Conservation (phyloP, 2,329 filamentous ascomycete genomes). For the Emergomyces africanus region DNA sequence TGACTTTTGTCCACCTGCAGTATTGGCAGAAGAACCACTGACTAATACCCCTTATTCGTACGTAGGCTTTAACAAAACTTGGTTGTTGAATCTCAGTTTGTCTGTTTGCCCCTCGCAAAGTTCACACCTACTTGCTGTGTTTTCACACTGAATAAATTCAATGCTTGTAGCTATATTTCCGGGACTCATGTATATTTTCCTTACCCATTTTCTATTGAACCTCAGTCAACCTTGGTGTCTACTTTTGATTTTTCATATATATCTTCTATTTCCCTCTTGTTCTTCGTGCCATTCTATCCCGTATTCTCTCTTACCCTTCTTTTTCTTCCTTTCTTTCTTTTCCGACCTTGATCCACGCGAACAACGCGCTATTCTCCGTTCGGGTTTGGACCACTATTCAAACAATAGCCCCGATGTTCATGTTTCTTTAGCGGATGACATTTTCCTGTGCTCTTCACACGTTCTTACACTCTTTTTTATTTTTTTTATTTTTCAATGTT, state of each 20-base stretch:
- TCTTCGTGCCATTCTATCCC: not conserved
- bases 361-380: not conserved
- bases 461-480: not conserved
- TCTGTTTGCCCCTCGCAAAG: not conserved
- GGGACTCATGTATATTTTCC: not conserved
- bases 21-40: not conserved
- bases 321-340: not conserved
- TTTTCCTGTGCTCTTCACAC: not conserved
- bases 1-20: not conserved
- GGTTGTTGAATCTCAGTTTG: not conserved
- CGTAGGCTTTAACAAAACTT: not conserved
- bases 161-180: not conserved
- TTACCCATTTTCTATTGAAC: not conserved
- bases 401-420: not conserved
- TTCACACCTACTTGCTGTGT: not conserved
- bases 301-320: not conserved
- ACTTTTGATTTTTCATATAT: conserved; percentile 1
- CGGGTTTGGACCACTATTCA: no score
- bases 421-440: not conserved
- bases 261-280: not conserved
- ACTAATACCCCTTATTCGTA: not conserved
- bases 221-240: not conserved
- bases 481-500: no score
- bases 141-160: not conserved
- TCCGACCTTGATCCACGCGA: no score